Conservation (phyloP, 164 flowering plant species). For the Magnolia officinalis region DNA sequence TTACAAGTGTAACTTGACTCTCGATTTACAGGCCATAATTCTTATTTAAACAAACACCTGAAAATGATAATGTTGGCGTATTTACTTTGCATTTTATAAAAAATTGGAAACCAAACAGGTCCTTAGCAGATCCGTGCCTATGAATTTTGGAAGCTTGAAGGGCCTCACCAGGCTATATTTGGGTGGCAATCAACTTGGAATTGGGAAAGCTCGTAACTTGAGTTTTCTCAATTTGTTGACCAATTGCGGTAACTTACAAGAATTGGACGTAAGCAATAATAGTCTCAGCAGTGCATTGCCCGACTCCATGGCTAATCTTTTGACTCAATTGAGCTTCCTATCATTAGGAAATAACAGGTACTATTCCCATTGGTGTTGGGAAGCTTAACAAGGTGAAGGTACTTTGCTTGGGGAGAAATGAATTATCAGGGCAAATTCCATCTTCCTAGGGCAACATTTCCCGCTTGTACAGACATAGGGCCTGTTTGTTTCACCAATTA, state of each 20-base stretch:
- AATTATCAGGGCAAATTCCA: slow-evolving; percentile 1
- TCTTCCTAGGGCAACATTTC: not conserved
- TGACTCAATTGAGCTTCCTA: not conserved
- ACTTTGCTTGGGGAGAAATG: not conserved
- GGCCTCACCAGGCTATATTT: not conserved
- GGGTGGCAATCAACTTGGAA: slow-evolving; percentile 2
- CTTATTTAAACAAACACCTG: too few relatives aligned
- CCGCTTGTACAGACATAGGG: not conserved
- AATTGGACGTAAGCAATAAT: slow-evolving; percentile 4
- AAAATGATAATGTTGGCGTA: too few relatives aligned
- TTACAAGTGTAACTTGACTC: too few relatives aligned
- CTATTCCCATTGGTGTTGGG: slow-evolving; percentile 6
- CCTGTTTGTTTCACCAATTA: not conserved
- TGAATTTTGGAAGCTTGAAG: not conserved
- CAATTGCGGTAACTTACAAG: slow-evolving; percentile 8
- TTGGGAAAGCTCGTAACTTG: slow-evolving; percentile 2
- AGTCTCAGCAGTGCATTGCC: slow-evolving; percentile 10
- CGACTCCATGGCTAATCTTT: slow-evolving; percentile 12
- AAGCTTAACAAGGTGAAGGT: not conserved
- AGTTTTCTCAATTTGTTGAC: slow-evolving; percentile 8
- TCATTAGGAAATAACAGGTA: slow-evolving; percentile 2
- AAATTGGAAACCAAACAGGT: too few relatives aligned
- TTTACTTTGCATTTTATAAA: too few relatives aligned
- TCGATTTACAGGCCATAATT: too few relatives aligned
- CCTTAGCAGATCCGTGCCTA: not conserved